phyloP scores from a whole-genome alignment of 352 stramenopile species.

The Phytophthora pini region DNA sequence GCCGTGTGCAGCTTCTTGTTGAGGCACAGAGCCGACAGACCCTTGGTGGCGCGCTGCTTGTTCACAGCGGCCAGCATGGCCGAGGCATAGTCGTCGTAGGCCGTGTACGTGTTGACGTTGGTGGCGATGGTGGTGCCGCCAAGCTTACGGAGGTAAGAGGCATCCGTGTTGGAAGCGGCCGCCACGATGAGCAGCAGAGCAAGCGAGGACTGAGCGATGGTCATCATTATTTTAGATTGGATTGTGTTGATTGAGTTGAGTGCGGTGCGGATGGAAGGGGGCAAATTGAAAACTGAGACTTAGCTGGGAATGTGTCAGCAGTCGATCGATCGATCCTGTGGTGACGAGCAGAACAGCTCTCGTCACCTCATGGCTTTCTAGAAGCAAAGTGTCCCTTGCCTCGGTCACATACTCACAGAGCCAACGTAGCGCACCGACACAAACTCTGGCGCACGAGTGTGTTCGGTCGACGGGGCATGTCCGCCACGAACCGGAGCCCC shows the following conservation, averaged over 20 bases:
- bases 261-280: constrained; percentile 3
- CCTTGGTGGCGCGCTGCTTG: constrained; percentile 45
- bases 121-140: constrained; percentile 17
- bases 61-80: constrained; percentile 47
- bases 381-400: constrained; percentile 26
- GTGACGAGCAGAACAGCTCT: constrained; percentile 7
- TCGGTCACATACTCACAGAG: constrained; percentile 1
- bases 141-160: constrained; percentile 19
- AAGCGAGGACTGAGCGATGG: constrained; percentile 29
- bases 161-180: constrained; percentile 16
- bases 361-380: constrained; percentile 18
- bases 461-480: constrained; percentile 20
- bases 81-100: constrained; percentile 19
- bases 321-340: constrained; percentile 5
- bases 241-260: constrained; percentile 1
- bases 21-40: constrained; percentile 40
- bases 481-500: constrained; percentile 14
- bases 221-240: constrained; percentile 11
- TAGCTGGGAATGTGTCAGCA: background rate
- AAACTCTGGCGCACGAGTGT: constrained; percentile 18
- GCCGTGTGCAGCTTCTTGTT: constrained; percentile 44
- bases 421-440: constrained; percentile 11
- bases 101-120: constrained; percentile 20
- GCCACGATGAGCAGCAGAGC: constrained; percentile 26
- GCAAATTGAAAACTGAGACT: constrained; percentile 12